These are phyloP conservation scores for Exophiala bonariae DNA, from an alignment of 2,329 filamentous ascomycete genomes.

Conservation along the genomic window DNA sequence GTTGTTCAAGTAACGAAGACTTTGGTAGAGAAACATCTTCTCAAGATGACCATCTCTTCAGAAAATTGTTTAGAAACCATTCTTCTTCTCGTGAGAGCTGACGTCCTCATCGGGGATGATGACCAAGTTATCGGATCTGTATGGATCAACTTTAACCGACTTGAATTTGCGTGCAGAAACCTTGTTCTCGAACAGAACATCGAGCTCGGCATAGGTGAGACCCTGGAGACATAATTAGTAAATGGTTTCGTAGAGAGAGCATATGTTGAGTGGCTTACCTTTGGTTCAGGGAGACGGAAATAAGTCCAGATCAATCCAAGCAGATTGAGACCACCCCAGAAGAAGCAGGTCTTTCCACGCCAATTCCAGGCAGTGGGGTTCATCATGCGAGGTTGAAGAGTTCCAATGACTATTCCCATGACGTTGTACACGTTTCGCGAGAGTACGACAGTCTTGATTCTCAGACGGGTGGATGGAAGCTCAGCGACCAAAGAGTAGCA, in stretches of 20 bases:
- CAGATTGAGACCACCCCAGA: constrained; percentile 40
- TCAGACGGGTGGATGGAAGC: constrained; percentile 55
- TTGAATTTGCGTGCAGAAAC: constrained; percentile 42
- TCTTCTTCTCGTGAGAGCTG: constrained; percentile 24
- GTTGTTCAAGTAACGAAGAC: no score
- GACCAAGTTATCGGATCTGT: constrained; percentile 28
- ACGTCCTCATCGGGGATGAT: constrained; percentile 25
- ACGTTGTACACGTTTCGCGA: constrained; percentile 54
- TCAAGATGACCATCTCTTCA: no score
- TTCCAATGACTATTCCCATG: constrained; percentile 32
- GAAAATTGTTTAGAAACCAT: constrained; percentile 20
- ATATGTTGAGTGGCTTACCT: constrained; percentile 15
- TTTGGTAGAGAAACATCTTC: no score
- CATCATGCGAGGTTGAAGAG: constrained; percentile 38
- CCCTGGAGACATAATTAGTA: constrained; percentile 30
- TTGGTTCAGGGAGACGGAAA: constrained; percentile 45
- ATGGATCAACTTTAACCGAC: constrained; percentile 35
- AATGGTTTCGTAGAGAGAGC: not conserved
- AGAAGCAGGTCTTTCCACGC: constrained; percentile 39
- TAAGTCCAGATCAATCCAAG: constrained; percentile 42
- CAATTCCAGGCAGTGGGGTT: constrained; percentile 38
- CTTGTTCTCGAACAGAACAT: constrained; percentile 43
- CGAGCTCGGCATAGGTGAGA: constrained; percentile 42
- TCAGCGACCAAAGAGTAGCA: constrained; percentile 56
- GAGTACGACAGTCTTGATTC: constrained; percentile 57